Evolutionary conservation across 2,329 filamentous ascomycete genomes (phyloP), one percentile per base, ranked within the genome.

Genomic region (Endocalyx cinctus): DNA sequence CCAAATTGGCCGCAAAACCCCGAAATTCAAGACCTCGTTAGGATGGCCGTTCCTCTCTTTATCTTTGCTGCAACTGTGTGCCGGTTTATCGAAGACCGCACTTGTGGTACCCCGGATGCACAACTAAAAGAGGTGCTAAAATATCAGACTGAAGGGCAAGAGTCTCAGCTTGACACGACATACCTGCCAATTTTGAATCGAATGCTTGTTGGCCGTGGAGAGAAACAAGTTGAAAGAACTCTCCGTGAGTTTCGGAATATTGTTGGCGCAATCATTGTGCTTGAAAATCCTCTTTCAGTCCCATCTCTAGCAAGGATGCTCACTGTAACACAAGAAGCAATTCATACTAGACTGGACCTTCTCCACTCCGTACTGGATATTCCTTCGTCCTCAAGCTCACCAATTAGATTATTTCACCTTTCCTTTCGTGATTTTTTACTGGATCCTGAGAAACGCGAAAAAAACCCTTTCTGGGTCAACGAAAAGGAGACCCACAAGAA

Each of bases 11-110:
- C 60, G 7, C 31, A 39, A 5, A 16, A 40, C 25, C 29, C 19
- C 10, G 17, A 41, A 6, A 17, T 48, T 10, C 7, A 33, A 13
- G 12, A 15, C n/a, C 34, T 49, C 3, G 30, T 43, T 2, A 6
- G 32, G 3, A 46, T 51, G 26, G 48, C 52, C 8, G 31, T 48
- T 12, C 50, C 49, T 12, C 38, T 55, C 3, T 57, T 57, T 39
- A 58, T 58, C 33, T 55, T 51, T 33, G 51, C 53, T 17, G 38
- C 48, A 16, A 57, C 50, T 5, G 35, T 43, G 5, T 57, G 53
- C 23, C 49, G 48, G 4, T 57, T 55, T 25, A 18, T 57, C 6
- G 25, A 14, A 11, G 31, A 40, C 14, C 12, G 15, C 5, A 30
- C 18, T 8, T 19, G 11, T 5, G 34, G 31, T 8, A 27, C 4